phyloP scores from a whole-genome alignment of 805 yeast genomes.

The Candida sakaeoensis region DNA sequence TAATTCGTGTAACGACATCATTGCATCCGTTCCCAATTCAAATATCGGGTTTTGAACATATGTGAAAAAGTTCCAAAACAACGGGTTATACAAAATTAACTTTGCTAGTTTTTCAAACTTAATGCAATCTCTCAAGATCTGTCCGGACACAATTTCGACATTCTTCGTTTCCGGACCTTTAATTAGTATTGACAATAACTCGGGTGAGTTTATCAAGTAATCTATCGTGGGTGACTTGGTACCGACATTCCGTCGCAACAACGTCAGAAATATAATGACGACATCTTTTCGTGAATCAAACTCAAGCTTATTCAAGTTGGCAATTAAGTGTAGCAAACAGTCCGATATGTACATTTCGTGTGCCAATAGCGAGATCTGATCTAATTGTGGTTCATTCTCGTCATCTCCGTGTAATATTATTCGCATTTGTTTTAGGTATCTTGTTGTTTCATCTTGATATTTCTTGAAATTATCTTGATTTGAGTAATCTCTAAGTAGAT shows the following conservation, averaged over 20 bases:
- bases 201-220: slow-evolving; percentile 61
- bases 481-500: slow-evolving; percentile 52
- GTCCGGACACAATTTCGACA: slow-evolving; percentile 68
- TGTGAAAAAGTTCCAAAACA: slow-evolving; percentile 79
- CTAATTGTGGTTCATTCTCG: slow-evolving; percentile 49
- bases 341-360: slow-evolving; percentile 76
- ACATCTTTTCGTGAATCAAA: slow-evolving; percentile 91
- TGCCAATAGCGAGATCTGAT: slow-evolving; percentile 70
- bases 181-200: slow-evolving; percentile 57
- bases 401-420: slow-evolving; percentile 68
- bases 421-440: slow-evolving; percentile 62
- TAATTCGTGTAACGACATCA: slow-evolving; percentile 69
- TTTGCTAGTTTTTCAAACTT: slow-evolving; percentile 69
- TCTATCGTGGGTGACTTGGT: slow-evolving; percentile 84
- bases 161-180: slow-evolving; percentile 74
- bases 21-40: slow-evolving; percentile 88
- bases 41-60: slow-evolving; percentile 74
- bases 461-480: slow-evolving; percentile 27
- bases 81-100: slow-evolving; percentile 53
- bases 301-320: slow-evolving; percentile 63
- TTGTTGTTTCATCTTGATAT: slow-evolving; percentile 71
- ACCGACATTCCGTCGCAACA: slow-evolving; percentile 76
- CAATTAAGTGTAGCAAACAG: slow-evolving; percentile 57
- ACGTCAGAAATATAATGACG: slow-evolving; percentile 62
- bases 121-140: slow-evolving; percentile 79